Base-by-base conservation (phyloP, 2,329 filamentous ascomycete genomes). In the Diaporthe citriasiana region DNA sequence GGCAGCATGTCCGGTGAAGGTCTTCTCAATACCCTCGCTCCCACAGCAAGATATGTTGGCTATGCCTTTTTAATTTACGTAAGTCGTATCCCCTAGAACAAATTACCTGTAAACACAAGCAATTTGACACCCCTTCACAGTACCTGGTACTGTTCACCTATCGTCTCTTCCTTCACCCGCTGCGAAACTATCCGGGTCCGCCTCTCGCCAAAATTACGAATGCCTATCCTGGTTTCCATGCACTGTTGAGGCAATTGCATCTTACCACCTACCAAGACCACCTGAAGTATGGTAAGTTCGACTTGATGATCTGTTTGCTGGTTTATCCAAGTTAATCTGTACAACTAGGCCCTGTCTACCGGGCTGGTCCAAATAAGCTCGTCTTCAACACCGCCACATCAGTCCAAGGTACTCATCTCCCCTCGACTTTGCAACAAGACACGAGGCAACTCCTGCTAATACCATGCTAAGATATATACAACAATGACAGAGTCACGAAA, bases 401-500 rank as follows among this genome's bases (percentile, higher is more conserved):
- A 12, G 17, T 50, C 8, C 40, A 47, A 66, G 60, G 60, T 66
- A 27, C 22, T 38, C 50, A 13, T 66, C 13, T 6, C 42, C 25
- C 5, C 40, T 25, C 19, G 13, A n/a, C n/a, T n/a, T n/a, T n/a
- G 27, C n/a, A n/a, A 45, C 27, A 27, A 40, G n/a, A n/a, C n/a
- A 40, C 13, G 40, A 42, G 17, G 33, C n/a, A n/a, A 40, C n/a
- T 42, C 15, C 7, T 63, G 22, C 60, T 47, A 33, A n/a, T n/a
- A n/a, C n/a, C 60, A 17, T 47, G 19, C 13, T n/a, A 15, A 66
- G 60, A 66, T 30, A 66, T 66, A 27, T 50, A 66, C 60, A 47
- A 42, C 38, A 66, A 47, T 50, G 60, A 50, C n/a, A 47, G 60
- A 66, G 40, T 66, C 60, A 47, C 60, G 22, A 47, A 66, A 66